phyloP scores from a whole-genome alignment of 1,284 basidiomycete genomes.

The Marasmius tenuissimus region DNA sequence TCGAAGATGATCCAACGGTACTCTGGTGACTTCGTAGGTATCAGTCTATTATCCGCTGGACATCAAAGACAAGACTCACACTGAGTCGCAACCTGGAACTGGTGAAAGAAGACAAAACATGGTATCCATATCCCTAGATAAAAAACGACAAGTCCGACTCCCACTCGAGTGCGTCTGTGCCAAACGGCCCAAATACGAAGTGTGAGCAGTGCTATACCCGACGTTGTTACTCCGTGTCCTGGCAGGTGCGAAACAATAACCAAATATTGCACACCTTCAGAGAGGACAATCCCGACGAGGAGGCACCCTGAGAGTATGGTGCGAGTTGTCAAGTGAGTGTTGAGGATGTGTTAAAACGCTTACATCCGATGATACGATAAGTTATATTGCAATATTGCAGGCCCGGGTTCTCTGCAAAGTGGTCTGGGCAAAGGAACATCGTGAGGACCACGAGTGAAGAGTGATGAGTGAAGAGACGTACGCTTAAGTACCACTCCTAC shows the following conservation, averaged over 20 bases:
- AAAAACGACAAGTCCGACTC: background rate
- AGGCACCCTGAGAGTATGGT: too few species aligned
- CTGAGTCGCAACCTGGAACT: background rate
- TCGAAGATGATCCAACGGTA: background rate
- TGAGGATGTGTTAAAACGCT: too few species aligned
- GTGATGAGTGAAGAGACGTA: background rate
- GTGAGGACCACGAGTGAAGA: background rate
- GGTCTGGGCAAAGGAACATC: background rate
- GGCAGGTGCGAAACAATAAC: background rate
- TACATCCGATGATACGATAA: too few species aligned
- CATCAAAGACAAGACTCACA: background rate
- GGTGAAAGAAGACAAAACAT: background rate
- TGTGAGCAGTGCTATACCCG: background rate
- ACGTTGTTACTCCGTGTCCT: background rate
- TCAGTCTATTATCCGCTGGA: background rate
- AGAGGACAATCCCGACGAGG: too few species aligned
- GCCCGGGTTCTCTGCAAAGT: background rate
- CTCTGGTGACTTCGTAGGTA: background rate
- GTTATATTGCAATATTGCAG: too few species aligned
- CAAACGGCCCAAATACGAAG: background rate
- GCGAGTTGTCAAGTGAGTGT: too few species aligned
- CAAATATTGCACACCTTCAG: background rate
- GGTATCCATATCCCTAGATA: background rate
- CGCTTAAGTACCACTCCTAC: background rate
- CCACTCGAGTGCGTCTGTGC: background rate